Conservation (phyloP, 1,284 basidiomycete genomes). For the Leccinum solheimii region DNA sequence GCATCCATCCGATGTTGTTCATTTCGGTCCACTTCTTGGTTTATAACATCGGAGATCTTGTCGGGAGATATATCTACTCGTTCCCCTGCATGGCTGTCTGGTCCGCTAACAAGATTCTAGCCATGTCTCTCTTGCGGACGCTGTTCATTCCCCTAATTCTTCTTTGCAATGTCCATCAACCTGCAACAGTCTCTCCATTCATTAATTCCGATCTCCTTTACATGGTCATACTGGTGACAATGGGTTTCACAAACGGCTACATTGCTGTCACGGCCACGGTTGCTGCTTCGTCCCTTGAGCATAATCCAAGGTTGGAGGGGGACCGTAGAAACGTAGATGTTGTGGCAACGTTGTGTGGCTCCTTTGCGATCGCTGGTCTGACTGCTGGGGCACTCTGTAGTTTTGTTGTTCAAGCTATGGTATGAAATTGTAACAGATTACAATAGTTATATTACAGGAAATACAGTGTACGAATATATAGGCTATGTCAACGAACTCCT, state of each 20-base stretch:
- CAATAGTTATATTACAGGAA: background rate
- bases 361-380: constrained; percentile 77
- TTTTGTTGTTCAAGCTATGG: constrained; percentile 69
- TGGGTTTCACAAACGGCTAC: constrained; percentile 81
- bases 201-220: constrained; percentile 76
- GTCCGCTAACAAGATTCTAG: constrained; percentile 60
- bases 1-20: constrained; percentile 65
- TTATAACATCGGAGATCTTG: constrained; percentile 77
- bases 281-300: constrained; percentile 67
- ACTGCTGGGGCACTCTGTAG: constrained; percentile 73
- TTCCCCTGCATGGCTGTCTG: constrained; percentile 66
- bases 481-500: constrained; percentile 14
- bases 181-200: constrained; percentile 41
- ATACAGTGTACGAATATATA: background rate
- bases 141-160: constrained; percentile 84
- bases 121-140: constrained; percentile 67
- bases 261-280: constrained; percentile 70
- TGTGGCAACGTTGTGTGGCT: constrained; percentile 78
- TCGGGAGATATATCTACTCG: constrained; percentile 74
- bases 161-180: constrained; percentile 73
- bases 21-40: constrained; percentile 70
- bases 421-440: constrained; percentile 42
- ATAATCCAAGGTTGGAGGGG: constrained; percentile 66
- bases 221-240: constrained; percentile 69
- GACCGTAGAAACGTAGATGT: constrained; percentile 76